Percentiles rank a stretch among this genome's conserved stretches.
Evolutionary conservation across 2,329 filamentous ascomycete genomes (phyloP).

Genomic region (Dactylellina drechsleri): DNA sequence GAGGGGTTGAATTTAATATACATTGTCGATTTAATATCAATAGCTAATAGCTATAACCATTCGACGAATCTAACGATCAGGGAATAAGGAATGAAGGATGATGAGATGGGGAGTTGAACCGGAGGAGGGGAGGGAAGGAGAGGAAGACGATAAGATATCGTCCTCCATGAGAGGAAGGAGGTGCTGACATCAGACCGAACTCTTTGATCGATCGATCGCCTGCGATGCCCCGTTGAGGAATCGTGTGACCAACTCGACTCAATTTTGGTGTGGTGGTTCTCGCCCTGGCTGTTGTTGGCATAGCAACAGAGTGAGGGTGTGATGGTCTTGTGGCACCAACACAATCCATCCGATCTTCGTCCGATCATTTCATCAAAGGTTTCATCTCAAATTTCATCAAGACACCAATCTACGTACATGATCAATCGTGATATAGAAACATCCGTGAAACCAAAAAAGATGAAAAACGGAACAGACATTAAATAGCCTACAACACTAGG

Average conservation of each 20-base stretch:
- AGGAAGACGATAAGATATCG: neutral
- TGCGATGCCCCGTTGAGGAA: neutral
- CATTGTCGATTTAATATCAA: constrained; percentile 15
- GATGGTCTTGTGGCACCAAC: constrained; percentile 31
- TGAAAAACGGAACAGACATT: too few relatives aligned
- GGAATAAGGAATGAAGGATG: constrained; percentile 1
- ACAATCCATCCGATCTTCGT: neutral
- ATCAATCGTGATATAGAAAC: neutral
- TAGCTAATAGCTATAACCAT: neutral
- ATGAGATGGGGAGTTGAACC: neutral
- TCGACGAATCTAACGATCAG: constrained; percentile 7
- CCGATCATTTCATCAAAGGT: neutral
- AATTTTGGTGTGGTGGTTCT: too few relatives aligned
- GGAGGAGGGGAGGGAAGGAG: neutral
- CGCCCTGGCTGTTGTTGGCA: constrained; percentile 23
- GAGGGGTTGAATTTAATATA: constrained; percentile 43
- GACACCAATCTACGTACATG: too few relatives aligned
- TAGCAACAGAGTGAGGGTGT: constrained; percentile 5
- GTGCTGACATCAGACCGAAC: neutral
- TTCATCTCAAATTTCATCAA: too few relatives aligned
- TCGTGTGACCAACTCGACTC: neutral
- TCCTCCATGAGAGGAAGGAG: neutral
- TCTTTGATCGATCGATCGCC: neutral
- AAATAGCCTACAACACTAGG: neutral
- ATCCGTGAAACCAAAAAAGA: neutral